Conservation (phyloP, 495 filamentous ascomycete genomes). For the Lasiosphaeria miniovina region DNA sequence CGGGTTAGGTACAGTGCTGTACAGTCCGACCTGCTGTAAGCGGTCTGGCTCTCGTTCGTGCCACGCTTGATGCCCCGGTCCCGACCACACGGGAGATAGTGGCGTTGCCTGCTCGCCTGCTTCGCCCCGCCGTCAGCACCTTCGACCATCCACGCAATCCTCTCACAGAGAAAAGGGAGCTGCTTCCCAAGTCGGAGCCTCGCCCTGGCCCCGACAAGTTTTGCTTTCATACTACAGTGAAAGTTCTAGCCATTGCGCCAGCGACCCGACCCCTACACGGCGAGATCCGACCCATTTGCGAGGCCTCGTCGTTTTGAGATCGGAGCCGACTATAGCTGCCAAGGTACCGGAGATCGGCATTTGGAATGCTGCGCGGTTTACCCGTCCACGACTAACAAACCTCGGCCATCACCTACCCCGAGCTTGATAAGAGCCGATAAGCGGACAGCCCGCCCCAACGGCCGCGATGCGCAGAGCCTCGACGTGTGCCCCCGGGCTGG, state of each 20-base stretch:
- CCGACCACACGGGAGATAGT: not conserved
- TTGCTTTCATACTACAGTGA: not conserved
- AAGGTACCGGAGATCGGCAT: slow-evolving; percentile 2
- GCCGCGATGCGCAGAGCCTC: slow-evolving; percentile 33
- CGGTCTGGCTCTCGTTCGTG: not conserved
- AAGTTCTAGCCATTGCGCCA: not conserved
- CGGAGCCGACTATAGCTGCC: not conserved
- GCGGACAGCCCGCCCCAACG: slow-evolving; percentile 10
- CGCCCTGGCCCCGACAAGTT: not conserved
- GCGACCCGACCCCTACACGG: not conserved
- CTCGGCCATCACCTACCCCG: not conserved
- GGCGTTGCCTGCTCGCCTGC: not conserved
- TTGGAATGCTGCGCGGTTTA: not conserved
- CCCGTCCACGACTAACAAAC: not conserved
- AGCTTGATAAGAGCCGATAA: slow-evolving; percentile 23
- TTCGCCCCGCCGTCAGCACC: slow-evolving; percentile 9
- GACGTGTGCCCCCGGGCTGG: slow-evolving; percentile 27
- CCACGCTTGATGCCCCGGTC: not conserved
- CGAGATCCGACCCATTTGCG: not conserved
- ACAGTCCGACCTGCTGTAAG: not conserved
- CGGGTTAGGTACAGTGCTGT: no score
- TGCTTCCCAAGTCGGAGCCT: slow-evolving; percentile 14
- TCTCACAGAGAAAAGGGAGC: slow-evolving; percentile 13
- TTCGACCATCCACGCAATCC: not conserved
- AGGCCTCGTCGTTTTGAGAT: not conserved